These are phyloP conservation scores for Pythium brachiatum DNA, from an alignment of 352 stramenopile genomes.

Conservation along the genomic window DNA sequence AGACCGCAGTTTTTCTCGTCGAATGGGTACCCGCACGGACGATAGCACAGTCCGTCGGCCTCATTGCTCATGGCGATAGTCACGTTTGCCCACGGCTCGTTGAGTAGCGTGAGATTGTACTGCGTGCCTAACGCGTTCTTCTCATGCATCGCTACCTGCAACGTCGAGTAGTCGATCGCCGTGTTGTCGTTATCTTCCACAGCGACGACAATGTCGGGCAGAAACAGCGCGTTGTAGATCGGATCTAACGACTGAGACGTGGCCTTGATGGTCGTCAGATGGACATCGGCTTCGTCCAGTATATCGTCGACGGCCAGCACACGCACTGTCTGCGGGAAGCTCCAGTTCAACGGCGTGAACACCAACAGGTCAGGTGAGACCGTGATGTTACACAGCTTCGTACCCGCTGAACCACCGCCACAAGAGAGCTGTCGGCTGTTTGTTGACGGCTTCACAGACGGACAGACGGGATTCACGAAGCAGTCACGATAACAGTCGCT, in stretches of 20 bases:
- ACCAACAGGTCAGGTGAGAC: conserved; percentile 43
- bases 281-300: conserved; percentile 64
- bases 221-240: conserved; percentile 52
- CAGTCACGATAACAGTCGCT: conserved; percentile 63
- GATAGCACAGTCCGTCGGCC: conserved; percentile 56
- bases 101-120: conserved; percentile 52
- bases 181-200: conserved; percentile 70
- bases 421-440: conserved; percentile 2
- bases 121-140: conserved; percentile 19
- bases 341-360: conserved; percentile 59
- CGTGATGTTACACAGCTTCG: conserved; percentile 66
- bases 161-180: conserved; percentile 45
- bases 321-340: conserved; percentile 55
- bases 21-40: conserved; percentile 64
- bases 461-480: conserved; percentile 11
- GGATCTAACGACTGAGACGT: conserved; percentile 44
- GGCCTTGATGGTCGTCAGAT: conserved; percentile 52
- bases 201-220: conserved; percentile 62
- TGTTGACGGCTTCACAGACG: not conserved
- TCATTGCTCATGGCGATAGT: conserved; percentile 81
- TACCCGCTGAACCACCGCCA: conserved; percentile 11
- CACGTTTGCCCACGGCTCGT: conserved; percentile 68
- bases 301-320: conserved; percentile 70
- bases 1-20: conserved; percentile 50
- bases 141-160: conserved; percentile 39